Evolutionary conservation across 2,329 filamentous ascomycete species (phyloP), one percentile per base, ranked within the genome.

Genomic region (Sporothrix pseudoabietina): DNA sequence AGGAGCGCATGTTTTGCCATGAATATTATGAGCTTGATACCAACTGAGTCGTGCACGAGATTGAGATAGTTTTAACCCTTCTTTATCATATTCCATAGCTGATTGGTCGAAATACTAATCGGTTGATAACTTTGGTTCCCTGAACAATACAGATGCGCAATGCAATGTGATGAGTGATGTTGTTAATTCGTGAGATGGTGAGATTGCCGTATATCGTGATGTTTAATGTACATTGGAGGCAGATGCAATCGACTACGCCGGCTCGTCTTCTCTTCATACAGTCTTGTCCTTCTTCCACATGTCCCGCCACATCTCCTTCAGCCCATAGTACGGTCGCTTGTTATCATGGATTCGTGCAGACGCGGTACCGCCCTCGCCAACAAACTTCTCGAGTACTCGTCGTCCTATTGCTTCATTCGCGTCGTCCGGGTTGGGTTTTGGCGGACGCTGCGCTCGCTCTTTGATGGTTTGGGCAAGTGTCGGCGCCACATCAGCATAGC

Each of bases 281-380:
- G 22, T n/a, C 41, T 39, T 10, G 16, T 41, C 59, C 41, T 73
- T 72, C 49, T 71, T 74, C 75, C 75, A 97, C 12, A 97, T 79
- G 82, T 98, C 95, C 78, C 88, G 88, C 94, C 94, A 98, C 83
- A 97, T 92, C 80, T 98, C 90, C 79, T 88, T 92, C 75, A 98
- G 89, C 7, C 96, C 95, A 82, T 98, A 98, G 72, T 92, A 89
- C 71, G 91, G 89, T 72, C 87, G 87, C 75, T 87, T 87, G 74
- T 92, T 92, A 78, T 98, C 94, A 78, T 93, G 88, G 8, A 97
- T 87, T 69, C 86, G 87, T 12, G 86, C 87, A 19, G 85, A 85
- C 19, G 41, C 52, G 1, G 65, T 32, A 65, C 83, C 80, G 16
- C 84, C 82, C 66, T 85, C 83, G 1, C 84, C 84, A 44, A 80